Conservation (phyloP, 2,329 filamentous ascomycete species). For the Ceratocystis huliohia region DNA sequence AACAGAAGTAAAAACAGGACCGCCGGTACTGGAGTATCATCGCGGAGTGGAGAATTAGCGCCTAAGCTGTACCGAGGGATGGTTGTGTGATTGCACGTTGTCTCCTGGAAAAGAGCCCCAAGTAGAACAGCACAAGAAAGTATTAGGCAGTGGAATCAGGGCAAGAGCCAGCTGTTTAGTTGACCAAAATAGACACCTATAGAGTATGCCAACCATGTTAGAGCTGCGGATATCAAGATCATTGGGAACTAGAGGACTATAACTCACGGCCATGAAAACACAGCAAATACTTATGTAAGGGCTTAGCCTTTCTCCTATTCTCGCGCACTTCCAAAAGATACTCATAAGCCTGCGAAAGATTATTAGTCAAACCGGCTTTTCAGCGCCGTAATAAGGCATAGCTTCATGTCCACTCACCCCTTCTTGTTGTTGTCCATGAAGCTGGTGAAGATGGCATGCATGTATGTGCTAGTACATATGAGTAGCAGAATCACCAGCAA, state of each 20-base stretch:
- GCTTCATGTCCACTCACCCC: conserved; percentile 44
- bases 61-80: not conserved
- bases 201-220: not conserved
- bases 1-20: not conserved
- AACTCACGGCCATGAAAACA: conserved; percentile 74
- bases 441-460: conserved; percentile 76
- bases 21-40: not conserved
- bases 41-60: not conserved
- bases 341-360: conserved; percentile 49
- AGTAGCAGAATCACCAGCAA: conserved; percentile 86
- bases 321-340: conserved; percentile 90
- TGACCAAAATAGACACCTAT: conserved; percentile 30
- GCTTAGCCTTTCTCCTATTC: conserved; percentile 83
- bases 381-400: conserved; percentile 35
- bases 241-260: not conserved
- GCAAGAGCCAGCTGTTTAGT: conserved; percentile 27
- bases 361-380: not conserved
- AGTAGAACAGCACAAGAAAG: not conserved
- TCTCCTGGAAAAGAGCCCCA: conserved; percentile 1
- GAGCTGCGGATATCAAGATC: not conserved
- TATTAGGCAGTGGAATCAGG: not conserved
- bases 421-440: conserved; percentile 90
- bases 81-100: not conserved
- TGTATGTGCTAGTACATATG: conserved; percentile 91
- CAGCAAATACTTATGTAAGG: conserved; percentile 94